These are phyloP conservation scores for Pseudogymnoascus verrucosus DNA, from an alignment of 2,329 filamentous ascomycete species.

Conservation along the genomic window DNA sequence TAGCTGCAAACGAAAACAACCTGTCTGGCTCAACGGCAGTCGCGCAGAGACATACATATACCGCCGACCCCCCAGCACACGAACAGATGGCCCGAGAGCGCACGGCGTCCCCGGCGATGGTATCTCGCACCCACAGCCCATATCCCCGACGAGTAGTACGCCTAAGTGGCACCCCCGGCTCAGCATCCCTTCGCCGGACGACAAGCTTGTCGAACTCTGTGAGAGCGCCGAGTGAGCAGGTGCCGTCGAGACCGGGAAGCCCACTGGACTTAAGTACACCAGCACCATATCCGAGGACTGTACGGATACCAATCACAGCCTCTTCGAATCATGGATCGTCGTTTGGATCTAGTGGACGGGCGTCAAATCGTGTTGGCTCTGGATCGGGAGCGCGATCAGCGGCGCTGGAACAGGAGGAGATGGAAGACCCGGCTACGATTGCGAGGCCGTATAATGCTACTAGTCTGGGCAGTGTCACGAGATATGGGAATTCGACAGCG, in stretches of 20 bases:
- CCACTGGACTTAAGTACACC: constrained; percentile 27
- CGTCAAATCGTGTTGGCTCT: constrained; percentile 21
- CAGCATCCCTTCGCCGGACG: constrained; percentile 21
- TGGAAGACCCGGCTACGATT: constrained; percentile 37
- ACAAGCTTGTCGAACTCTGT: constrained; percentile 23
- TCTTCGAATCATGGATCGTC: constrained; percentile 22
- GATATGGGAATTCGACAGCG: constrained; percentile 41
- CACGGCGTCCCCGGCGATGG: neutral
- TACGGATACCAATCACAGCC: constrained; percentile 22
- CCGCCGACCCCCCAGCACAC: neutral
- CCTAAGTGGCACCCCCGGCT: constrained; percentile 26
- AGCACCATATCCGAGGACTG: constrained; percentile 23
- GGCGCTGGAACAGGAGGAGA: constrained; percentile 17
- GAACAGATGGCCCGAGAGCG: neutral
- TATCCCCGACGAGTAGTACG: constrained; percentile 25
- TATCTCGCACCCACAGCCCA: constrained; percentile 18
- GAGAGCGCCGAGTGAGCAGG: constrained; percentile 16
- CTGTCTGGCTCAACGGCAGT: neutral
- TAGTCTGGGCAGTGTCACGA: constrained; percentile 45
- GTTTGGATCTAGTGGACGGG: constrained; percentile 22
- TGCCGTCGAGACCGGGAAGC: constrained; percentile 11
- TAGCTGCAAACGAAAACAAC: neutral
- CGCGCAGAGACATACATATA: neutral
- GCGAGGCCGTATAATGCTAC: constrained; percentile 39
- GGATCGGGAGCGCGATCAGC: constrained; percentile 15